Evolutionary conservation across 805 yeast species (phyloP), one percentile per base, ranked within the genome.

Genomic region (Yarrowia yakushimensis): DNA sequence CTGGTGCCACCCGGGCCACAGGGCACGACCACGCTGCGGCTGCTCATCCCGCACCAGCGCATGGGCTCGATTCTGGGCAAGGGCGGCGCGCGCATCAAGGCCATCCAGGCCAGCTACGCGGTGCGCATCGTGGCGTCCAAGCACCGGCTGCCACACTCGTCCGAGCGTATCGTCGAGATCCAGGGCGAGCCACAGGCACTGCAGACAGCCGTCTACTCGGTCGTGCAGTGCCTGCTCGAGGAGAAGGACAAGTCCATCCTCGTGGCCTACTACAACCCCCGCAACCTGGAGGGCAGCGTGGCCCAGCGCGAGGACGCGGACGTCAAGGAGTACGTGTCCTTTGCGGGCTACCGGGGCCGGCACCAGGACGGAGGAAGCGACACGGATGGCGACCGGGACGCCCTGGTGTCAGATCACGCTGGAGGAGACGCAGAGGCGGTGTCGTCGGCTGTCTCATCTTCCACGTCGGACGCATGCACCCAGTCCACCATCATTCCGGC

Each of bases 21-120:
- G 43, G 84, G 83, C 27, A 78, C 81, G 55, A 79, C 82, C 34
- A 78, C 83, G 34, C 73, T 90, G 69, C 81, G 97, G 70, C 77
- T 91, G 48, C 77, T 91, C 66, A 80, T 90, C 64, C 90, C 97
- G 41, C 90, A 90, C 73, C 80, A 85, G 59, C 96, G 90, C 72
- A 85, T 90, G 84, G 96, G 97, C 39, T 85, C 96, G 9, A 81
- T 91, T 48, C 90, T 91, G 71, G 97, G 97, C 60, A 84, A 87
- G 63, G 88, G 83, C 65, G 97, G 97, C 60, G 76, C 79, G 12
- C 81, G 91, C 71, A 91, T 91, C 71, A 90, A 89, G 76, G 80
- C 86, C 41, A 82, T 90, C 65, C 94, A 88, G 76, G 86, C 84
- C 64, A 76, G 75, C 31, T 85, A 78, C 72, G 77, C 81, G 62